Conservation (phyloP, 2,329 filamentous ascomycete species). For the Teratosphaeria nubilosa region DNA sequence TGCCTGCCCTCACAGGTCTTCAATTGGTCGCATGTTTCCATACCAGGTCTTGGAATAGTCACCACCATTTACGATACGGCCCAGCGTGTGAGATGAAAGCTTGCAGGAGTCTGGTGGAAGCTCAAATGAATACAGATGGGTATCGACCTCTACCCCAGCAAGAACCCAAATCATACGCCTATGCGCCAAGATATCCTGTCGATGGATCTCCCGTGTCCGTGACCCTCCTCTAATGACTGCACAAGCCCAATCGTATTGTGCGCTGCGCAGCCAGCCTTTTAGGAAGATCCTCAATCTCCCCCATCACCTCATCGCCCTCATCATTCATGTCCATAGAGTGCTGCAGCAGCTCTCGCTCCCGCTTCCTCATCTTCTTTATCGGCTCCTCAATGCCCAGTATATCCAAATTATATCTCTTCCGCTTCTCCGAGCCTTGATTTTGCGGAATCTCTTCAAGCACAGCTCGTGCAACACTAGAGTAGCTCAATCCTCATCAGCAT, state of each 20-base stretch:
- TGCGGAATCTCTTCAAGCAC: background rate
- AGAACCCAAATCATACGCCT: background rate
- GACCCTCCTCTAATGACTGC: background rate
- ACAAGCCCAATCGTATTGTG: background rate
- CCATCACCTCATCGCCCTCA: conserved; percentile 1
- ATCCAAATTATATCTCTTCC: background rate
- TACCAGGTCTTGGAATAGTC: background rate
- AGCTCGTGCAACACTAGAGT: background rate
- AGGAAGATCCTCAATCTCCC: background rate
- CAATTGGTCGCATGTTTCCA: background rate
- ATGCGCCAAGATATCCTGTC: background rate
- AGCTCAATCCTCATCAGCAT: conserved; percentile 18
- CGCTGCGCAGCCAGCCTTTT: background rate
- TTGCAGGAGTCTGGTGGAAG: background rate
- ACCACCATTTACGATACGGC: background rate
- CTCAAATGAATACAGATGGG: background rate
- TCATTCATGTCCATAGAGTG: conserved; percentile 2
- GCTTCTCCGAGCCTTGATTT: background rate
- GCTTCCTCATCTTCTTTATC: conserved; percentile 2
- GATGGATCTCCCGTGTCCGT: background rate
- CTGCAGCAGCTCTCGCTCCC: conserved; percentile 1
- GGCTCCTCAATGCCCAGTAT: background rate
- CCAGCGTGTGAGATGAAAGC: background rate
- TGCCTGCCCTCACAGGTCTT: background rate
- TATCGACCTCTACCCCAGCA: background rate